Base-by-base conservation (phyloP, 306 rosid species). In the Casuarina equisetifolia region DNA sequence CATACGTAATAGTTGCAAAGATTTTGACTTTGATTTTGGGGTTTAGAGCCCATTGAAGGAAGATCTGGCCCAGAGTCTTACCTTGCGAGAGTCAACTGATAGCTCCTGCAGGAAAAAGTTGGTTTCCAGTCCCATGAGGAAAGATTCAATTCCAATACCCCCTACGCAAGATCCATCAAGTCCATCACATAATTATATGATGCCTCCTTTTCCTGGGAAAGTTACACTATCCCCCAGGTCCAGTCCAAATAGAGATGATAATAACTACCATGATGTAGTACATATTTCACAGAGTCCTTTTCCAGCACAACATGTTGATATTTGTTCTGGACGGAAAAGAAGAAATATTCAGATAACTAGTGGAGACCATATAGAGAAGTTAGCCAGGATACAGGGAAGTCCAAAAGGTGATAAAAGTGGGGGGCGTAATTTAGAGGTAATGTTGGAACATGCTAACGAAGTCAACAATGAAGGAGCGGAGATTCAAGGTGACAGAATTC, bases 291-390 rank as follows among this genome's bases (percentile, higher is more conserved):
- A 55, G 78, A 76, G 82, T 73, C 85, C 85, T 80, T 81, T 74
- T 43, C 43, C 54, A 4, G 25, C 69, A 77, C 74, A 74, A 80
- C 78, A 72, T 64, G 25, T 74, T 73, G 86, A 85, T 77, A 82
- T 25, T 77, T 82, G 79, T 69, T 87, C 88, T 62, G 91, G 81
- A 75, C 88, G 63, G 68, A 95, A 92, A 85, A 79, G 97, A 75
- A 88, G 89, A 74, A 84, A 82, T 69, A 43, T 52, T 1, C 83
- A 73, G 69, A 57, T 58, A 78, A 48, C 10, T 78, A 63, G 81
- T 73, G 89, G 83, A 69, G 71, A 86, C 80, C 75, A 45, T 32
- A 62, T 53, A 17, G 84, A 74, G 63, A 82, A 77, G 72, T 77
- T 42, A 50, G 77, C 80, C 70, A 83, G 79, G 72, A 81, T 78